Evolutionary conservation across 192 early-diverging fungal species (phyloP).

Genomic region (Paraglomus occultum): DNA sequence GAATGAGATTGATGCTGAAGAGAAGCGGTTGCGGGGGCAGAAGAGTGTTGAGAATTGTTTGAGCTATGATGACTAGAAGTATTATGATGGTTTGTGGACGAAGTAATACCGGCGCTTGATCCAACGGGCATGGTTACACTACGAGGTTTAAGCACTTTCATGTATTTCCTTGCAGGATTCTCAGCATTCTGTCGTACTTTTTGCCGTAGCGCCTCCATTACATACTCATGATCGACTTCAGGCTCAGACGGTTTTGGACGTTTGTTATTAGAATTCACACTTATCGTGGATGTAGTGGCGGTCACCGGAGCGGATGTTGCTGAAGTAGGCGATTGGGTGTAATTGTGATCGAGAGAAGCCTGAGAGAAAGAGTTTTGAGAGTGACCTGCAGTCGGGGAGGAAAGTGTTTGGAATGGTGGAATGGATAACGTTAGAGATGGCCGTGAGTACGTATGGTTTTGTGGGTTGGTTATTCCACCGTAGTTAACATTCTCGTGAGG

Average conservation of each 20-base stretch:
- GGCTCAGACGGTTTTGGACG: constrained; percentile 31
- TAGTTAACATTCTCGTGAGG: constrained; percentile 14
- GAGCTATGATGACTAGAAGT: constrained; percentile 27
- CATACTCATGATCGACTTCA: constrained; percentile 45
- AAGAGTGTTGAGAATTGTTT: constrained; percentile 33
- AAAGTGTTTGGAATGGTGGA: constrained; percentile 25
- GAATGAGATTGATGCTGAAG: constrained; percentile 25
- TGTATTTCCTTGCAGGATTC: constrained; percentile 30
- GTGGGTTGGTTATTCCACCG: constrained; percentile 18
- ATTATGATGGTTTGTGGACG: constrained; percentile 6
- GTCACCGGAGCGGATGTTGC: neutral
- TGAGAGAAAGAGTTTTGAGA: constrained; percentile 23
- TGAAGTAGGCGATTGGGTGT: constrained; percentile 26
- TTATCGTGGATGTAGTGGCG: no score
- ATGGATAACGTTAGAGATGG: constrained; percentile 27
- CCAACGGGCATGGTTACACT: constrained; percentile 20
- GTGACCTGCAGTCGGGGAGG: constrained; percentile 18
- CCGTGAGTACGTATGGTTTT: constrained; percentile 18
- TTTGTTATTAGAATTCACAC: constrained; percentile 1
- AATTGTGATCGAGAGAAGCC: constrained; percentile 13
- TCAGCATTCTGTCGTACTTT: constrained; percentile 41
- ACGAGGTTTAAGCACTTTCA: constrained; percentile 27
- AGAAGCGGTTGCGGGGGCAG: constrained; percentile 30
- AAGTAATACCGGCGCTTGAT: neutral
- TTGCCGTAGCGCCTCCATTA: constrained; percentile 45